Evolutionary conservation across 208 protist genomes (phyloP).

Genomic region (Leishmania braziliensis): DNA sequence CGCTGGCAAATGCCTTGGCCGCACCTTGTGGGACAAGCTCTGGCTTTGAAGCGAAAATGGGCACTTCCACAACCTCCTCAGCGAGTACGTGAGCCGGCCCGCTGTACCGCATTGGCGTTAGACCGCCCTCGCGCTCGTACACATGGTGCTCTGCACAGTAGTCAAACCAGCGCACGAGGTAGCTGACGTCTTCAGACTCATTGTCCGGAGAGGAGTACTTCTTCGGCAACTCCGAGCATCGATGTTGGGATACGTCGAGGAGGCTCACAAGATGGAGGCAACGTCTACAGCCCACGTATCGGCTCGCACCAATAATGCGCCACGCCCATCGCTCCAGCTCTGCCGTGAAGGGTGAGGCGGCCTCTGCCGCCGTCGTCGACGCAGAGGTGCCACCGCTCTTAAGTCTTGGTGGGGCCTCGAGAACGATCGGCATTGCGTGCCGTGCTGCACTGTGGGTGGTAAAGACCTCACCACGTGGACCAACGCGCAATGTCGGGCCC

Average conservation of each 20-base stretch:
- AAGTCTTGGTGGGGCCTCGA: slow-evolving; percentile 18
- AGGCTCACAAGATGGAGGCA: slow-evolving; percentile 59
- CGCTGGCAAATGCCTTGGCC: not conserved
- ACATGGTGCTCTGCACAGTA: slow-evolving; percentile 33
- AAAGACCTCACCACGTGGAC: slow-evolving; percentile 64
- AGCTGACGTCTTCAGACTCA: slow-evolving; percentile 28
- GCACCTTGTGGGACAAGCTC: not conserved
- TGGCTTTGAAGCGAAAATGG: not conserved
- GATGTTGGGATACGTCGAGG: slow-evolving; percentile 47
- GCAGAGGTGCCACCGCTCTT: slow-evolving; percentile 16
- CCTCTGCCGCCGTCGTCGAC: slow-evolving; percentile 2
- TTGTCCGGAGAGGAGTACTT: slow-evolving; percentile 31
- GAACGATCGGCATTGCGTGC: slow-evolving; percentile 19
- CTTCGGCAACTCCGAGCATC: slow-evolving; percentile 35
- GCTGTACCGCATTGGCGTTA: slow-evolving; percentile 35
- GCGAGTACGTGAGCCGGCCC: slow-evolving; percentile 12
- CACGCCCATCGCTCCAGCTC: slow-evolving; percentile 74
- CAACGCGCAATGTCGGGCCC: slow-evolving; percentile 23
- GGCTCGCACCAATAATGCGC: slow-evolving; percentile 58
- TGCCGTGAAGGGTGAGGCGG: slow-evolving; percentile 3
- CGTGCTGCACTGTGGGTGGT: slow-evolving; percentile 53
- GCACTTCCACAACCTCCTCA: slow-evolving; percentile 25
- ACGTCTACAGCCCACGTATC: slow-evolving; percentile 50
- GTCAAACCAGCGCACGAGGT: slow-evolving; percentile 49
- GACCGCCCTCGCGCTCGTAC: slow-evolving; percentile 39